phyloP scores from a whole-genome alignment of 495 filamentous ascomycete species.

The Lichenothelia convexa region DNA sequence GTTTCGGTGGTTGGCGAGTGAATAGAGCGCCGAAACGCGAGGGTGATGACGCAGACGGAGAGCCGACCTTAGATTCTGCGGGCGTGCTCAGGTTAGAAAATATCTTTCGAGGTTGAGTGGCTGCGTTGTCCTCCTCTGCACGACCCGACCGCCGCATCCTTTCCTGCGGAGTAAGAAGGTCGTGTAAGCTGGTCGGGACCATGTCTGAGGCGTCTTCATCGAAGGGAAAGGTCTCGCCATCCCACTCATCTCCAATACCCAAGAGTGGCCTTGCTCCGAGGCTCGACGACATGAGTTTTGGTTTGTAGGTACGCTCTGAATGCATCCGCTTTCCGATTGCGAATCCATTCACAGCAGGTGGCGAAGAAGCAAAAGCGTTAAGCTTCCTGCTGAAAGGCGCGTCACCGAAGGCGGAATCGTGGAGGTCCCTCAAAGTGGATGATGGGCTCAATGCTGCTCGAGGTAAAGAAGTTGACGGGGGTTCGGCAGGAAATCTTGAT shows the following conservation, averaged over 20 bases:
- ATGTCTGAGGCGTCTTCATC: slow-evolving; percentile 97
- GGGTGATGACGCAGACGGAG: slow-evolving; percentile 59
- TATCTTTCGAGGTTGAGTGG: slow-evolving; percentile 34
- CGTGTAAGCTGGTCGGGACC: slow-evolving; percentile 67
- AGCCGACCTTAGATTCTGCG: slow-evolving; percentile 55
- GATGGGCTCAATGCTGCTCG: slow-evolving; percentile 38
- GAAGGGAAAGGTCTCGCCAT: slow-evolving; percentile 53
- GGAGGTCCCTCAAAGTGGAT: slow-evolving; percentile 60
- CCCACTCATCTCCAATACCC: slow-evolving; percentile 51
- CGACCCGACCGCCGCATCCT: slow-evolving; percentile 68
- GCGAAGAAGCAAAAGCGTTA: slow-evolving; percentile 42
- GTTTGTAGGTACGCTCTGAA: slow-evolving; percentile 58
- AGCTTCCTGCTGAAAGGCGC: slow-evolving; percentile 21
- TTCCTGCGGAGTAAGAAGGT: slow-evolving; percentile 82
- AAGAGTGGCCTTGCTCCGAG: slow-evolving; percentile 41
- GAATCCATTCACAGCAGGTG: slow-evolving; percentile 39
- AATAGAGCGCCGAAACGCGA: slow-evolving; percentile 79
- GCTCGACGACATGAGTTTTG: slow-evolving; percentile 64
- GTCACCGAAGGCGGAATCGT: slow-evolving; percentile 69
- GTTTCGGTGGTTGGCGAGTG: slow-evolving; percentile 37
- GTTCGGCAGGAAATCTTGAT: slow-evolving; percentile 79
- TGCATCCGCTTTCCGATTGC: slow-evolving; percentile 62
- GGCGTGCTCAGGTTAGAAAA: slow-evolving; percentile 44
- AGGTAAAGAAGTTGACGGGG: slow-evolving; percentile 59
- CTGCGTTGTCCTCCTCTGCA: slow-evolving; percentile 39